Conservation (phyloP, 495 filamentous ascomycete species). For the Cercophora newfieldiana region DNA sequence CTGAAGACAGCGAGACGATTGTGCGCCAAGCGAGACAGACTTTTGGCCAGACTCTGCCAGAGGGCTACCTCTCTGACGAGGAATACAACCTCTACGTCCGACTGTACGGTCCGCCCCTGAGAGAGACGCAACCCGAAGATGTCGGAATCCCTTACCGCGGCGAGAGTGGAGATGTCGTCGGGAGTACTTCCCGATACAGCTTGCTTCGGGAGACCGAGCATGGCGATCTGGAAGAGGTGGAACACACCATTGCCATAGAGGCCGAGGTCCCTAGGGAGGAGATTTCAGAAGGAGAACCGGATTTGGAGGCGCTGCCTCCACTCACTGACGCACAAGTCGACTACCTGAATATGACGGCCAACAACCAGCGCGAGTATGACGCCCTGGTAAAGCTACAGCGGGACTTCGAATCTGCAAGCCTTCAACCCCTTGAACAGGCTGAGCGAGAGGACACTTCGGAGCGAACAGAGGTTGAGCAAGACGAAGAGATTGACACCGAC, state of each 20-base stretch:
- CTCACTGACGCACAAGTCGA: constrained; percentile 26
- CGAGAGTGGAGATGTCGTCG: constrained; percentile 24
- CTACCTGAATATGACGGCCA: constrained; percentile 47
- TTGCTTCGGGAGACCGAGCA: constrained; percentile 58
- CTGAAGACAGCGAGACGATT: constrained; percentile 56
- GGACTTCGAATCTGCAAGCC: constrained; percentile 54
- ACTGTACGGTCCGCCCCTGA: constrained; percentile 71
- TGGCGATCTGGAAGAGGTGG: constrained; percentile 63
- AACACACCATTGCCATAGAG: constrained; percentile 36
- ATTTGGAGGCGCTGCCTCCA: background rate
- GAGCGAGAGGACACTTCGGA: constrained; percentile 52
- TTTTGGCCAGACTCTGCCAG: constrained; percentile 77
- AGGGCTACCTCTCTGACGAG: constrained; percentile 64
- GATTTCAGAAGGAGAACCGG: constrained; percentile 6
- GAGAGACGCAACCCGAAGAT: constrained; percentile 58
- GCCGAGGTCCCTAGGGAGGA: constrained; percentile 21
- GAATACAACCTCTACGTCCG: constrained; percentile 77
- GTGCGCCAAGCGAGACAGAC: constrained; percentile 68
- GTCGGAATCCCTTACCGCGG: constrained; percentile 48
- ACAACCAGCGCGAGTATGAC: constrained; percentile 51
- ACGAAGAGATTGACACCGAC: constrained; percentile 41
- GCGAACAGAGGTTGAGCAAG: constrained; percentile 14
- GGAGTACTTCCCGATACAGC: constrained; percentile 20
- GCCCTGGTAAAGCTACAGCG: constrained; percentile 50
- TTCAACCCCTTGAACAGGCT: constrained; percentile 47